Evolutionary conservation across 371 early-diverging fungal species (phyloP).

Genomic region (Dentiscutata heterogama): DNA sequence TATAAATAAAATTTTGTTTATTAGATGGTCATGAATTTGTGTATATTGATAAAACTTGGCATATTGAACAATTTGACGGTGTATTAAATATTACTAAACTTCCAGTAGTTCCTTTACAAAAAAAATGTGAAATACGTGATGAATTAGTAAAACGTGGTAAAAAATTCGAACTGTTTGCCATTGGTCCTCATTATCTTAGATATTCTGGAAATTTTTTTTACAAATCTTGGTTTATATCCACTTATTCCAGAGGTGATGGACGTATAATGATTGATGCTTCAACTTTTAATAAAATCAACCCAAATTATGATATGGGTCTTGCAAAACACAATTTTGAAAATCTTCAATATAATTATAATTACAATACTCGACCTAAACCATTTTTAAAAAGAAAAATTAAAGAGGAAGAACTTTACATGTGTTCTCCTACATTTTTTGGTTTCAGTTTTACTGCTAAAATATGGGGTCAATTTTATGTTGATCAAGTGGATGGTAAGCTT

Average conservation of each 20-base stretch:
- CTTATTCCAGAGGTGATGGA: slow-evolving; percentile 6
- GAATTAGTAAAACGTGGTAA: background rate
- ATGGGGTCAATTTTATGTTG: slow-evolving; percentile 67
- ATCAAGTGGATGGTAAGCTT: slow-evolving; percentile 40
- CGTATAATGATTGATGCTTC: slow-evolving; percentile 41
- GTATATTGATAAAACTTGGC: background rate
- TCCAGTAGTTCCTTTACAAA: background rate
- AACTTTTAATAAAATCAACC: background rate
- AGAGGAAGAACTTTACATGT: slow-evolving; percentile 43
- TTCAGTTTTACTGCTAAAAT: slow-evolving; percentile 63
- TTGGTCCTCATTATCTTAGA: slow-evolving; percentile 14
- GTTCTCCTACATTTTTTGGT: slow-evolving; percentile 63
- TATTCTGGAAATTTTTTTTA: slow-evolving; percentile 12
- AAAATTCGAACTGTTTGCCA: background rate
- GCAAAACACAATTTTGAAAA: background rate
- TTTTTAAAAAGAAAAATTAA: slow-evolving; percentile 47
- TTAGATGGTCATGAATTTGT: background rate
- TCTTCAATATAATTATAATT: no score
- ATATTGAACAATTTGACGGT: background rate
- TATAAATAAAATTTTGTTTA: no score
- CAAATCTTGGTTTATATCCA: no score
- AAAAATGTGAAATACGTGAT: background rate
- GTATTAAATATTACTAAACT: background rate
- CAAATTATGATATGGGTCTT: slow-evolving; percentile 6
- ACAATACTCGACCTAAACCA: background rate